Evolutionary conservation across 768 basidiomycete species (phyloP).

Genomic region (Tricholoma furcatifolium): DNA sequence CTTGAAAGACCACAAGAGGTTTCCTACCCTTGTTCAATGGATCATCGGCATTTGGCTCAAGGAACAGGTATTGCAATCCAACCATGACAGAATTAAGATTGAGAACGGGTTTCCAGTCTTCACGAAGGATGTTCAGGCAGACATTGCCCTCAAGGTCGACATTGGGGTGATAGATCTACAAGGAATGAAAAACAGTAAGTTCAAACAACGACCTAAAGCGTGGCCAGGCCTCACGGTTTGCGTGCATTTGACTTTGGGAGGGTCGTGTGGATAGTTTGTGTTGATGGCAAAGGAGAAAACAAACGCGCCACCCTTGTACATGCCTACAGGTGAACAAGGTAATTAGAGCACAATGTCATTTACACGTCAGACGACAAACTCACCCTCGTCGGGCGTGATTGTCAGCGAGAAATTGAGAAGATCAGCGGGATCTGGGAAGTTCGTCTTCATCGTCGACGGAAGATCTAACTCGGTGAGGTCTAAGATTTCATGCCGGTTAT

Average conservation of each 20-base stretch:
- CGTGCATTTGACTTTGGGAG: slow-evolving; percentile 97
- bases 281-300: slow-evolving; percentile 95
- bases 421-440: slow-evolving; percentile 90
- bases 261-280: slow-evolving; percentile 98
- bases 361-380: slow-evolving; percentile 16
- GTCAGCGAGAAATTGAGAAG: slow-evolving; percentile 95
- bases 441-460: slow-evolving; percentile 92
- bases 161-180: slow-evolving; percentile 97
- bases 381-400: slow-evolving; percentile 96
- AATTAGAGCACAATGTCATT: slow-evolving; percentile 7
- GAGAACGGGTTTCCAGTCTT: slow-evolving; percentile 99
- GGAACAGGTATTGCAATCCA: slow-evolving; percentile 95
- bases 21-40: slow-evolving; percentile 95
- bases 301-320: slow-evolving; percentile 97
- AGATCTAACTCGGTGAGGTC: slow-evolving; percentile 97
- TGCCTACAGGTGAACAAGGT: slow-evolving; percentile 52
- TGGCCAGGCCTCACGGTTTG: slow-evolving; percentile 65
- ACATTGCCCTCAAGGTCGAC: slow-evolving; percentile 98
- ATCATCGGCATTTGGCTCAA: slow-evolving; percentile 98
- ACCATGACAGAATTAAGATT: slow-evolving; percentile 99
- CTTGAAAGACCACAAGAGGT: background rate
- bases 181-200: slow-evolving; percentile 6
- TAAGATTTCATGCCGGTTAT: slow-evolving; percentile 27
- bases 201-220: background rate
- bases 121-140: slow-evolving; percentile 95